A percentile compares a stretch with the other conserved stretches of the same genome.
phyloP scores from a whole-genome alignment of 2,329 filamentous ascomycete species.

The Aspergillus felis region DNA sequence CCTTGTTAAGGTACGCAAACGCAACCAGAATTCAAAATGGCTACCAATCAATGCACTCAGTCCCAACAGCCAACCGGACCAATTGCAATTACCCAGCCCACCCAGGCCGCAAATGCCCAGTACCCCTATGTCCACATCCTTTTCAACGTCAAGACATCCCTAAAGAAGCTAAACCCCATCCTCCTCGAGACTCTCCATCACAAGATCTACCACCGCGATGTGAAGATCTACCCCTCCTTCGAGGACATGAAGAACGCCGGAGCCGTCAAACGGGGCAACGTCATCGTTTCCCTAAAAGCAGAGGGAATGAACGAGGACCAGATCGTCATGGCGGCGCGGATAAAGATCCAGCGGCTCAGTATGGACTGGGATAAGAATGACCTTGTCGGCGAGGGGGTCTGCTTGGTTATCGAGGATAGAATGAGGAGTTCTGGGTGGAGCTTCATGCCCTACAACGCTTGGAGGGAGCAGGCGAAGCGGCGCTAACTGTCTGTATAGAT shows the following conservation, averaged over 20 bases:
- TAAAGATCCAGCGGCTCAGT: accelerated
- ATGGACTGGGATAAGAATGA: background rate
- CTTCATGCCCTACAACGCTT: background rate
- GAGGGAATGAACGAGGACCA: background rate
- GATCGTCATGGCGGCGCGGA: accelerated
- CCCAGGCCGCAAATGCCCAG: too few species aligned
- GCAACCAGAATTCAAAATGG: too few species aligned
- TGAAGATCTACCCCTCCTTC: background rate
- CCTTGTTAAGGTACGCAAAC: too few species aligned
- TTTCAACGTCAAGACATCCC: background rate
- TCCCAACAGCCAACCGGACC: too few species aligned
- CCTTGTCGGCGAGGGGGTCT: background rate
- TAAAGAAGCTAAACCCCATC: background rate
- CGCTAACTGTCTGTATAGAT: background rate
- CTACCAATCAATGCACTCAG: too few species aligned
- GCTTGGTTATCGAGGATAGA: background rate
- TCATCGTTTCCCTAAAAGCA: too few species aligned
- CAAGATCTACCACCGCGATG: background rate
- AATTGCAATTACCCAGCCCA: too few species aligned
- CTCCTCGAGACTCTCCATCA: background rate
- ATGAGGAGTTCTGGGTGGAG: too few species aligned
- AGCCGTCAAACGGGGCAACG: background rate
- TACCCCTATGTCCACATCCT: background rate
- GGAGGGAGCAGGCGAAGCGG: background rate
- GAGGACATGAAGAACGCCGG: too few species aligned